A percentile compares a stretch with the other conserved stretches of the same genome.
Conservation (phyloP, 106 monocot genomes). For the Allium cepa region DNA sequence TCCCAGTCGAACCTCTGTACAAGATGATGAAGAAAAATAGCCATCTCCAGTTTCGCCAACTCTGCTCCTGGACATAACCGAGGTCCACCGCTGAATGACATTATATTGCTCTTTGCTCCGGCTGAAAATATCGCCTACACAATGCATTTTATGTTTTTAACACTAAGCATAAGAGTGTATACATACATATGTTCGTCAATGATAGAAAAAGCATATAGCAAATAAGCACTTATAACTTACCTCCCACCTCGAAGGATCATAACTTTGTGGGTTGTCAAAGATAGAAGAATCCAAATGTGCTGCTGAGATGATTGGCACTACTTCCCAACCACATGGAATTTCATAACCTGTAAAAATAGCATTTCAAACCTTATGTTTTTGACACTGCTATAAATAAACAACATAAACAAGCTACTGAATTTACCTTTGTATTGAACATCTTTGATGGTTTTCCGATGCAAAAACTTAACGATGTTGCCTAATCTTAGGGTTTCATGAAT, state of each 20-base stretch:
- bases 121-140: slow-evolving; percentile 3
- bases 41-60: slow-evolving; percentile 38
- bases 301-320: slow-evolving; percentile 27
- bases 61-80: slow-evolving; percentile 39
- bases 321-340: slow-evolving; percentile 38
- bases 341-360: slow-evolving; percentile 16
- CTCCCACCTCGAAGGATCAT: slow-evolving; percentile 43
- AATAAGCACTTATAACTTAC: background rate
- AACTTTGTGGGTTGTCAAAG: slow-evolving; percentile 24
- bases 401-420: background rate
- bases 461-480: slow-evolving; percentile 50
- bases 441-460: slow-evolving; percentile 38
- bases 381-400: too few relatives aligned
- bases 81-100: slow-evolving; percentile 36
- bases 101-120: slow-evolving; percentile 3
- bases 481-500: slow-evolving; percentile 49
- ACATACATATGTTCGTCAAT: background rate
- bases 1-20: slow-evolving; percentile 39
- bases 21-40: slow-evolving; percentile 34
- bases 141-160: too few relatives aligned
- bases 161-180: background rate
- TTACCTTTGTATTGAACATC: slow-evolving; percentile 42
- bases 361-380: too few relatives aligned
- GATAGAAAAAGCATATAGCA: background rate
- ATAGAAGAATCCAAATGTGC: slow-evolving; percentile 31